Conservation (phyloP, 495 filamentous ascomycete species). For the Pseudevernia furfuracea region DNA sequence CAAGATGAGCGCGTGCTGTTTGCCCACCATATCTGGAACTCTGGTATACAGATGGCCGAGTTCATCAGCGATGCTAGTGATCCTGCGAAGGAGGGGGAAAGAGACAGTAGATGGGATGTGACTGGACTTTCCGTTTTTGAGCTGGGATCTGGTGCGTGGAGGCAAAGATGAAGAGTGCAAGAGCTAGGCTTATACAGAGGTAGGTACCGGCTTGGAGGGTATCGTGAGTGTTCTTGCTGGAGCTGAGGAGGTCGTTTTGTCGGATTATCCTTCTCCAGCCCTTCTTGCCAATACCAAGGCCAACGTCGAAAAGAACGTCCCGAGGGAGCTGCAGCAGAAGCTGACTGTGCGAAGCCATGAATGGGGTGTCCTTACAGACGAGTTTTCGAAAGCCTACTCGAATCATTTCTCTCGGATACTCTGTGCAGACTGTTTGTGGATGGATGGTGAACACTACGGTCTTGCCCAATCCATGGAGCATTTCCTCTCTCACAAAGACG, state of each 20-base stretch:
- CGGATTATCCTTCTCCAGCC: constrained; percentile 67
- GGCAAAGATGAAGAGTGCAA: not conserved
- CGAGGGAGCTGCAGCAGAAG: constrained; percentile 9
- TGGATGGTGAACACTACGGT: constrained; percentile 67
- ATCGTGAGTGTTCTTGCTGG: constrained; percentile 58
- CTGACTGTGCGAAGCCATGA: constrained; percentile 55
- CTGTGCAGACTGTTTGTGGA: constrained; percentile 82
- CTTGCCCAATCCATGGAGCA: constrained; percentile 60
- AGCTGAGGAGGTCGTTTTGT: constrained; percentile 55
- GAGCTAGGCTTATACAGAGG: constrained; percentile 4
- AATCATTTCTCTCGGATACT: constrained; percentile 60
- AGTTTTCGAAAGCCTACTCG: constrained; percentile 44
- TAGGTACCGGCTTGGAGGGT: constrained; percentile 68
- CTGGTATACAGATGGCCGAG: constrained; percentile 64
- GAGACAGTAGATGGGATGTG: constrained; percentile 40
- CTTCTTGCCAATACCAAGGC: constrained; percentile 52
- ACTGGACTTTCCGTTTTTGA: constrained; percentile 48
- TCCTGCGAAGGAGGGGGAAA: constrained; percentile 15
- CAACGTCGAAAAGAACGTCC: constrained; percentile 55
- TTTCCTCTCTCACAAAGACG: constrained; percentile 49
- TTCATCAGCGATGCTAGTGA: constrained; percentile 46
- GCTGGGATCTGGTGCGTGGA: constrained; percentile 51
- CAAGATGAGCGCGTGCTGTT: constrained; percentile 59
- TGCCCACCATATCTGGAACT: constrained; percentile 82
- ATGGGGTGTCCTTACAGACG: constrained; percentile 60